Percentiles rank a stretch among this genome's conserved stretches.
These are phyloP conservation scores for Ganoderma sinense DNA, from an alignment of 1,284 basidiomycete genomes.

Conservation along the genomic window DNA sequence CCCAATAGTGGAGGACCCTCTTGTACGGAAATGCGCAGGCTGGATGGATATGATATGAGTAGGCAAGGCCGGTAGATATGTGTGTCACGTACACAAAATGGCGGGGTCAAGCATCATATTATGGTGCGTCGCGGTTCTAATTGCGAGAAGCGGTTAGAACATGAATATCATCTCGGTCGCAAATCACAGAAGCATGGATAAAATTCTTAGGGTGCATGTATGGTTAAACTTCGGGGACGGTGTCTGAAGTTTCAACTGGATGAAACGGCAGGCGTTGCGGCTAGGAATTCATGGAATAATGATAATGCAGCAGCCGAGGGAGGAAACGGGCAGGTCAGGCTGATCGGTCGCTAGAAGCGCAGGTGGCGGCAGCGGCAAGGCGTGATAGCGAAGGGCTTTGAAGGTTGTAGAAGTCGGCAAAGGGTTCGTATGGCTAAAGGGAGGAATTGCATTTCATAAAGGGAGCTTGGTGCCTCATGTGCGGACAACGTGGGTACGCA, in stretches of 20 bases:
- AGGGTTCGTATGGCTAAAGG: background rate
- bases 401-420: background rate
- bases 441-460: background rate
- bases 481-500: background rate
- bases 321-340: conserved; percentile 1
- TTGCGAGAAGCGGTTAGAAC: conserved; percentile 9
- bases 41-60: conserved; percentile 39
- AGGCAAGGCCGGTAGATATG: background rate
- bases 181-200: background rate
- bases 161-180: background rate
- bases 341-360: conserved; percentile 1
- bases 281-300: background rate
- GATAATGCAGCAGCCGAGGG: background rate
- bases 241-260: background rate
- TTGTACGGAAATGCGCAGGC: conserved; percentile 80
- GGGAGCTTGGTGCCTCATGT: conserved; percentile 5
- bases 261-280: background rate
- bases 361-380: conserved; percentile 6
- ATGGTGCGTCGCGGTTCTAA: conserved; percentile 85
- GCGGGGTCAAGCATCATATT: conserved; percentile 94
- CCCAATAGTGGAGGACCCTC: conserved; percentile 94
- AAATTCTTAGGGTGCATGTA: background rate
- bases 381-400: background rate
- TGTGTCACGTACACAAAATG: conserved; percentile 69
- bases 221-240: background rate